phyloP scores from a whole-genome alignment of 768 basidiomycete species.

The Panus rudis region DNA sequence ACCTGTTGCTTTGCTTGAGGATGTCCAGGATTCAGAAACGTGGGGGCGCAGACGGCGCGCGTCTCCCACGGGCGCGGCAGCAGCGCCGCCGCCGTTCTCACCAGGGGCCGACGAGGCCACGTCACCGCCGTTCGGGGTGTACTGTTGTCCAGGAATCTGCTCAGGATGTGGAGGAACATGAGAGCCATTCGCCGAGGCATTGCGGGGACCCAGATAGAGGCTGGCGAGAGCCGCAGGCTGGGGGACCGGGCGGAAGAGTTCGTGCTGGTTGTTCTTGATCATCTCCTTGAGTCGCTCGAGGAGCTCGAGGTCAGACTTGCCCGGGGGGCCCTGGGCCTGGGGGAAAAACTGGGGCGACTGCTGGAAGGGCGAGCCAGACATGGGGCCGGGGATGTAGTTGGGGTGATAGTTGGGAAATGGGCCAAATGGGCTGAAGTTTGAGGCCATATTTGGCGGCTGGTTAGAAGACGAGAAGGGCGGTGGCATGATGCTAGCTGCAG shows the following conservation, averaged over 20 bases:
- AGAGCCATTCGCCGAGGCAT: slow-evolving; percentile 21
- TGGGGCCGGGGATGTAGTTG: slow-evolving; percentile 22
- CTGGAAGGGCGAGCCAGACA: slow-evolving; percentile 21
- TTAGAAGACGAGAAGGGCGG: slow-evolving; percentile 31
- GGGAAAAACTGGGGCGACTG: slow-evolving; percentile 12
- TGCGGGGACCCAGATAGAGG: slow-evolving; percentile 53
- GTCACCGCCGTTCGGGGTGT: slow-evolving; percentile 12
- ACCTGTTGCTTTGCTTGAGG: too few species aligned
- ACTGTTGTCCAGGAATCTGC: slow-evolving; percentile 23
- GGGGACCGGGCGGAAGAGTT: slow-evolving; percentile 59
- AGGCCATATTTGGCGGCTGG: too few species aligned
- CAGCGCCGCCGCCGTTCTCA: too few species aligned
- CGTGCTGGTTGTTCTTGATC: slow-evolving; percentile 69
- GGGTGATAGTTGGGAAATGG: slow-evolving; percentile 12
- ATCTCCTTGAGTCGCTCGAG: slow-evolving; percentile 68
- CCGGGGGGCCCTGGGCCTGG: slow-evolving; percentile 32
- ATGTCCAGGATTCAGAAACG: too few species aligned
- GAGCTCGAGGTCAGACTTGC: slow-evolving; percentile 63
- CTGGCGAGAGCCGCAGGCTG: slow-evolving; percentile 57
- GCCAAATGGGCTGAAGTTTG: too few species aligned
- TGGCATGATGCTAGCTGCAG: slow-evolving; percentile 26
- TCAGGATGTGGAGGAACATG: slow-evolving; percentile 31
- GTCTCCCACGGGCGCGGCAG: too few species aligned
- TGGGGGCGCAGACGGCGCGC: too few species aligned
- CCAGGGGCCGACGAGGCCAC: too few species aligned